phyloP scores from a whole-genome alignment of 139 green algal genomes.

The Chlorella vulgaris region DNA sequence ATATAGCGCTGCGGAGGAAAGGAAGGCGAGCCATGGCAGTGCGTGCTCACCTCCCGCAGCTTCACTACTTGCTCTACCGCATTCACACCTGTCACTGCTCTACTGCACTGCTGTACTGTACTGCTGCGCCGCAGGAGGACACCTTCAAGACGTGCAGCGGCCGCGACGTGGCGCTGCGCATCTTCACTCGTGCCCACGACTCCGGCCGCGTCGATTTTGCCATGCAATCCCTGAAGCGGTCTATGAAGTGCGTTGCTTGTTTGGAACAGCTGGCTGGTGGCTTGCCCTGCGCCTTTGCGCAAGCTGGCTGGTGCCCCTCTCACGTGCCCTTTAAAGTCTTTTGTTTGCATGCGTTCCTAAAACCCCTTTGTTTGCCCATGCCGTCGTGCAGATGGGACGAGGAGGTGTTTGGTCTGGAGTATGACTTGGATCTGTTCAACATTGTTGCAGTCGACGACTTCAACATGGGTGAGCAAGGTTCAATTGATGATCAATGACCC shows the following conservation, averaged over 20 bases:
- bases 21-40: too few species aligned
- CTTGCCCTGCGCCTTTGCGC: too few species aligned
- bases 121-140: slow-evolving; percentile 66
- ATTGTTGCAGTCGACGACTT: slow-evolving; percentile 96
- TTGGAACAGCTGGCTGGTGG: too few species aligned
- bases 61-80: too few species aligned
- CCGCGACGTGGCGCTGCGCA: slow-evolving; percentile 81
- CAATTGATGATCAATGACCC: too few species aligned
- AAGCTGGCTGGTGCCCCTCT: neutral
- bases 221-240: slow-evolving; percentile 90
- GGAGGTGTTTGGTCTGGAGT: slow-evolving; percentile 89
- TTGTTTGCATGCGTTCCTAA: neutral
- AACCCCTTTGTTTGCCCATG: neutral
- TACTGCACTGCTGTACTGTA: neutral
- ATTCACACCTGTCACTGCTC: too few species aligned
- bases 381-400: slow-evolving; percentile 70
- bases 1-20: too few species aligned
- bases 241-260: slow-evolving; percentile 81
- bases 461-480: slow-evolving; percentile 96
- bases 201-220: slow-evolving; percentile 80
- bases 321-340: too few species aligned
- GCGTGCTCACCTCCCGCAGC: too few species aligned
- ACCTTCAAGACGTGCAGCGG: slow-evolving; percentile 84
- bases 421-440: slow-evolving; percentile 96
- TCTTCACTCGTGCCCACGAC: slow-evolving; percentile 82